Conservation (phyloP, 2,329 filamentous ascomycete genomes). For the Colletotrichum cuscutae region DNA sequence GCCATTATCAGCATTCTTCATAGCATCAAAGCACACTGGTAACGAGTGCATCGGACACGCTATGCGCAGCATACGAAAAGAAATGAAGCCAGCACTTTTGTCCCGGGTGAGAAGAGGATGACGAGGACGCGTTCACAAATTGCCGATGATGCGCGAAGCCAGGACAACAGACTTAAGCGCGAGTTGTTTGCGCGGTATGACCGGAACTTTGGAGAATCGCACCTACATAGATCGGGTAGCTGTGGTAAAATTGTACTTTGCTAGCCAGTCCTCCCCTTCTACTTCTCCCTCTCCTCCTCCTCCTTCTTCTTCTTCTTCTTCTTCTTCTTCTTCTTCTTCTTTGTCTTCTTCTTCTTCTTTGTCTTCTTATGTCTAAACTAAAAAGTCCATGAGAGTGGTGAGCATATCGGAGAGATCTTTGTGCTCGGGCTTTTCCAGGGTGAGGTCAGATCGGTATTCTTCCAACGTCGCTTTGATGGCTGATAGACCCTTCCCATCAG, state of each 20-base stretch:
- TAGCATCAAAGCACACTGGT: neutral
- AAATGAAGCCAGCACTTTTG: neutral
- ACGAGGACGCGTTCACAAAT: neutral
- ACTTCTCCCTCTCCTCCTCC: too few species aligned
- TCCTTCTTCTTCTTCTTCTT: too few species aligned
- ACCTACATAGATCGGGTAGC: neutral
- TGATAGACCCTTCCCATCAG: conserved; percentile 72
- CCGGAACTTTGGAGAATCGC: neutral
- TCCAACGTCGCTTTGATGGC: conserved; percentile 75
- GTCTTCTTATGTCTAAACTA: conserved; percentile 43
- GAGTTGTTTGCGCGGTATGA: neutral
- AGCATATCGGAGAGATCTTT: conserved; percentile 69
- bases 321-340: too few species aligned
- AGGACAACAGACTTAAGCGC: neutral
- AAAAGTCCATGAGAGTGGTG: conserved; percentile 60
- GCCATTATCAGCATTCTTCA: neutral
- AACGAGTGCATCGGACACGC: neutral
- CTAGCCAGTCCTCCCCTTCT: neutral
- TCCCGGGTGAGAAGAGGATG: neutral
- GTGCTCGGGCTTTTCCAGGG: conserved; percentile 67
- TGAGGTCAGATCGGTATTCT: conserved; percentile 63
- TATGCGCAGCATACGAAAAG: neutral
- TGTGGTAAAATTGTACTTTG: neutral
- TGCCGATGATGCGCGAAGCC: neutral
- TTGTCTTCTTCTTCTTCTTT: too few species aligned